These are phyloP conservation scores for Rhodotorula sp. DNA, from an alignment of 1,284 basidiomycete genomes.

Conservation along the genomic window DNA sequence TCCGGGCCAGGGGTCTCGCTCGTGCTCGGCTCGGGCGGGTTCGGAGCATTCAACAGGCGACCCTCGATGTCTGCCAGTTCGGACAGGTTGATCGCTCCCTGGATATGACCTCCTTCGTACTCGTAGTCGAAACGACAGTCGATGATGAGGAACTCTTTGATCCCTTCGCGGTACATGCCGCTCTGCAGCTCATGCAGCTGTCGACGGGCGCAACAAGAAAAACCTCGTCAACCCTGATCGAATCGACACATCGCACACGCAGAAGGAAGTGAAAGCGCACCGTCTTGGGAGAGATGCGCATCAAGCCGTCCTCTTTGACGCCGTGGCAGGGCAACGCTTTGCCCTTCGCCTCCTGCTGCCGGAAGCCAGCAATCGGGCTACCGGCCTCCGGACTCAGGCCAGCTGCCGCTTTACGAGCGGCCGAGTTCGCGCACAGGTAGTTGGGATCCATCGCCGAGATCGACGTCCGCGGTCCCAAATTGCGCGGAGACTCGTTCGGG, in stretches of 20 bases:
- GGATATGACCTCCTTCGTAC: constrained; percentile 88
- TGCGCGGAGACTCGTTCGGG: constrained; percentile 24
- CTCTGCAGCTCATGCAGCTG: constrained; percentile 73
- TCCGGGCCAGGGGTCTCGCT: constrained; percentile 64
- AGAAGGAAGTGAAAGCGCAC: constrained; percentile 54
- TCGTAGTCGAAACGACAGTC: constrained; percentile 99
- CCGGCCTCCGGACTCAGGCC: constrained; percentile 31
- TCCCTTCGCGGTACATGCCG: constrained; percentile 63
- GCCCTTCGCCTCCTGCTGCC: constrained; percentile 86
- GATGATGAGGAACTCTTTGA: constrained; percentile 74
- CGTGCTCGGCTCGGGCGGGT: constrained; percentile 70
- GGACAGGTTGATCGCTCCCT: constrained; percentile 87
- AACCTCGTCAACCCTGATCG: background rate
- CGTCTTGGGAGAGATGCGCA: constrained; percentile 80
- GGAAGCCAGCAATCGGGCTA: constrained; percentile 65
- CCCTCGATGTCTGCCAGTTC: constrained; percentile 78
- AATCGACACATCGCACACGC: background rate
- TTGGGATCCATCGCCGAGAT: constrained; percentile 8
- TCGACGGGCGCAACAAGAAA: constrained; percentile 4
- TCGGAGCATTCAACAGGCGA: constrained; percentile 61
- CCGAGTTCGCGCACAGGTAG: constrained; percentile 9
- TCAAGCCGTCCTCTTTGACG: constrained; percentile 90
- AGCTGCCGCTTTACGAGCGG: constrained; percentile 6
- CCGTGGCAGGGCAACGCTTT: constrained; percentile 92
- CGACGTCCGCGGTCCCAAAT: constrained; percentile 3